Evolutionary conservation across 2,329 filamentous ascomycete species (phyloP).

Genomic region (Myriangium duriaei): DNA sequence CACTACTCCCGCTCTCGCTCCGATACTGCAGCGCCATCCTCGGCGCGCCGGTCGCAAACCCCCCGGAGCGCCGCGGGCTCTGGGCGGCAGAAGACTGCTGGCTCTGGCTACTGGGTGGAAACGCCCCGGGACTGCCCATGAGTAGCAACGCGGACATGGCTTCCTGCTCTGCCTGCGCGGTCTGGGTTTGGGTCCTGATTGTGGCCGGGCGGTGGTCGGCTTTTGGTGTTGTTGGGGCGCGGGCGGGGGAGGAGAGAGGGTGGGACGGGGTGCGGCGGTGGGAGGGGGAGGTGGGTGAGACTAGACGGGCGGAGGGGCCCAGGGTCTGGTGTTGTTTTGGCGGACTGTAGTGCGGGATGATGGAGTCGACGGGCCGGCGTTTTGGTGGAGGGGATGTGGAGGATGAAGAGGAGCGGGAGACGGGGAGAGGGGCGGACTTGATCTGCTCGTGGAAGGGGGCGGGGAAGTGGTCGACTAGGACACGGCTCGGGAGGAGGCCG

Average conservation of each 20-base stretch:
- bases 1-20: conserved; percentile 6
- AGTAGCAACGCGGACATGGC: conserved; percentile 70
- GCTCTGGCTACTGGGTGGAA: conserved; percentile 7
- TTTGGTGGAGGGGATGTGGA: conserved; percentile 20
- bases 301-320: conserved; percentile 17
- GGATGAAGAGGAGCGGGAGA: conserved; percentile 5
- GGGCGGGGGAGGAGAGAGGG: conserved; percentile 7
- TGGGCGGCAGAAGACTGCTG: conserved; percentile 6
- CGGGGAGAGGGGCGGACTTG: conserved; percentile 4
- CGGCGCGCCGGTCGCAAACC: not conserved
- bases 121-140: conserved; percentile 43
- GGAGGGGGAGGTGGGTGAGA: conserved; percentile 11
- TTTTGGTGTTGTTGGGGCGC: conserved; percentile 12
- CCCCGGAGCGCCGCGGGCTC: conserved; percentile 1
- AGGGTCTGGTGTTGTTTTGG: conserved; percentile 6
- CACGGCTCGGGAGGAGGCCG: conserved; percentile 13
- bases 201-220: conserved; percentile 31
- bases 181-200: conserved; percentile 56
- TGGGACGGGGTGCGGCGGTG: conserved; percentile 7
- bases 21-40: conserved; percentile 7
- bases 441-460: conserved; percentile 12
- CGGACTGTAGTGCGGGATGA: not conserved
- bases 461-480: conserved; percentile 17
- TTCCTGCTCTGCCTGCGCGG: conserved; percentile 59
- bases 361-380: conserved; percentile 20